Percentiles rank a stretch among this genome's conserved stretches.
phyloP scores from a whole-genome alignment of 2,329 filamentous ascomycete species.

The Fusarium domesticum region DNA sequence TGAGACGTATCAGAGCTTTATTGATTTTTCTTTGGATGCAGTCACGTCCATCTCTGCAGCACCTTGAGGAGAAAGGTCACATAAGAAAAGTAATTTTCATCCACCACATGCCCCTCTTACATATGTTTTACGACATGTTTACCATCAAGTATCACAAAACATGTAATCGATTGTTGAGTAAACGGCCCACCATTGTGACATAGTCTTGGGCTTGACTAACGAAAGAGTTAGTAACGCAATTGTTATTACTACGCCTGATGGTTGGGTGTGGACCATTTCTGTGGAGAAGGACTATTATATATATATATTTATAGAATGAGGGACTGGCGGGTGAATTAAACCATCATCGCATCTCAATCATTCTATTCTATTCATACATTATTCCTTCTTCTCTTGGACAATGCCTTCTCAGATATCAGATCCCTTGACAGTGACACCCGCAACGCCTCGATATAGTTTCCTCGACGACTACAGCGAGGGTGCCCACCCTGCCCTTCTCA shows the following conservation, averaged over 20 bases:
- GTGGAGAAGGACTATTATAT: slow-evolving; percentile 15
- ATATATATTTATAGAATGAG: slow-evolving; percentile 12
- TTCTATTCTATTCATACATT: neutral
- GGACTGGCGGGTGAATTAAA: neutral
- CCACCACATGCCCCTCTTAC: no score
- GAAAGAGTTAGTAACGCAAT: slow-evolving; percentile 18
- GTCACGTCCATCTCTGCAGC: slow-evolving; percentile 16
- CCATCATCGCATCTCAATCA: neutral
- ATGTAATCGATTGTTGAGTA: slow-evolving; percentile 22
- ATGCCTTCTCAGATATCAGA: slow-evolving; percentile 20
- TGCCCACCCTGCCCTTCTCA: slow-evolving; percentile 47
- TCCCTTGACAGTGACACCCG: neutral
- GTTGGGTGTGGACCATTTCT: slow-evolving; percentile 14
- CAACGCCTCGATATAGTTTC: slow-evolving; percentile 41
- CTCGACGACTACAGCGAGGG: slow-evolving; percentile 53
- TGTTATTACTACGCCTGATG: slow-evolving; percentile 5
- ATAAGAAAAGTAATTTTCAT: no score
- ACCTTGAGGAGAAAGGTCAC: neutral
- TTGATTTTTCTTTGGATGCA: slow-evolving; percentile 33
- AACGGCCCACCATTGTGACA: slow-evolving; percentile 12
- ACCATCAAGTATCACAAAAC: no score
- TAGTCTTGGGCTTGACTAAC: slow-evolving; percentile 20
- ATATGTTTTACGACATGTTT: no score
- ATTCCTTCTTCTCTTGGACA: neutral
- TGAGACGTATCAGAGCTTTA: slow-evolving; percentile 34